phyloP scores from a whole-genome alignment of 257 asterid genomes.

The Thymus mandschuricus region DNA sequence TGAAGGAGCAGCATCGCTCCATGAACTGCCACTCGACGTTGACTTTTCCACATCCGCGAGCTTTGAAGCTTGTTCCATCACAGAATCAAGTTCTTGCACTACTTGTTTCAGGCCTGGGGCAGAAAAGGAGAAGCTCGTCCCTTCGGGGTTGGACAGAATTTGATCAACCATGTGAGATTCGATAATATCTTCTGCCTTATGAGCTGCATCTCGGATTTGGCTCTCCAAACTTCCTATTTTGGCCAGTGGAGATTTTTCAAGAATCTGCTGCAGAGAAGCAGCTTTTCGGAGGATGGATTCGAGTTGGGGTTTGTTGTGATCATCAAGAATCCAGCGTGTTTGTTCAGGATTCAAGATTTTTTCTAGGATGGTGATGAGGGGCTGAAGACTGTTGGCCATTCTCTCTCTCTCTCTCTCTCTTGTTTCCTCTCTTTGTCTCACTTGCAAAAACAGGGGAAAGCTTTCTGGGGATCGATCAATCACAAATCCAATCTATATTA shows the following conservation, averaged over 20 bases:
- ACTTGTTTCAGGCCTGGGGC: conserved; percentile 7
- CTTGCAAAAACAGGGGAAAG: neutral
- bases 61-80: neutral
- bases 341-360: conserved; percentile 7
- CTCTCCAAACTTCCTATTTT: conserved; percentile 7
- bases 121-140: neutral
- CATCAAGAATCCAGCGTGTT: neutral
- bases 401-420: neutral
- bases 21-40: neutral
- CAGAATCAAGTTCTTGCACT: neutral
- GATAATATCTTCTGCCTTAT: conserved; percentile 27
- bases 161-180: conserved; percentile 9
- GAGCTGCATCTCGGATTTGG: conserved; percentile 23
- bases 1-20: neutral
- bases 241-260: neutral
- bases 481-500: neutral
- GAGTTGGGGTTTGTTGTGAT: neutral
- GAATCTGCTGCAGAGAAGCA: neutral
- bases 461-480: neutral
- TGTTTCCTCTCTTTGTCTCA: too few relatives aligned
- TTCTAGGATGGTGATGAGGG: conserved; percentile 15
- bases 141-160: neutral
- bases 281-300: neutral
- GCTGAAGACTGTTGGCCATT: conserved; percentile 31
- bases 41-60: neutral